Evolutionary conservation across 352 stramenopile genomes (phyloP), one percentile per base, ranked within the genome.

Genomic region (Globisporangium heterothallicum): DNA sequence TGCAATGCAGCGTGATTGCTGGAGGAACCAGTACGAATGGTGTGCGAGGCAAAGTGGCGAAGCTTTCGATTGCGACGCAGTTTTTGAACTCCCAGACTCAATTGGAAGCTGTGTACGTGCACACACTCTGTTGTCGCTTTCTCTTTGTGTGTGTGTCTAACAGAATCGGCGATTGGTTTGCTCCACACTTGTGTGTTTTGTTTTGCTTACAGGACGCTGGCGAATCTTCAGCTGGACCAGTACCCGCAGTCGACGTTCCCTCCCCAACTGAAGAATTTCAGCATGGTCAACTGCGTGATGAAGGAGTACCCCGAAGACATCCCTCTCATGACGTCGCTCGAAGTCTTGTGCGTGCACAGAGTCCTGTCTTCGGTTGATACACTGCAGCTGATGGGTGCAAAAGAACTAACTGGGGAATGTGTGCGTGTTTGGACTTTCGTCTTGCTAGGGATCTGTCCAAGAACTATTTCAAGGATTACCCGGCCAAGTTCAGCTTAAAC

Each of bases 291-390:
- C 58, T 87, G 76, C 47, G 53, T 74, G 24, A 59, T 83, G 26
- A 74, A 64, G 21, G 71, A 61, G 3, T 69, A 80, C 59, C 76
- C 76, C 9, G 70, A 68, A 12, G 76, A 87, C 46, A 29, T 87
- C 27, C 54, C 66, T 30, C 58, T 60, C 18, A 83, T 87, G 69
- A 66, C 63, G 12, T 59, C 61, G 22, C 75, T 89, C 32, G 30
- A 70, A 18, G 49, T 70, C 18, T 50, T 89, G 75, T 88, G 62
- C 56, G 74, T 75, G n/a, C n/a, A n/a, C n/a, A n/a, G n/a, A n/a
- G n/a, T n/a, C n/a, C n/a, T n/a, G n/a, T n/a, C n/a, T n/a, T n/a
- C n/a, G n/a, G n/a, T n/a, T n/a, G n/a, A n/a, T n/a, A n/a, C n/a
- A n/a, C n/a, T n/a, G n/a, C n/a, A n/a, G n/a, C n/a, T n/a, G n/a